Base-by-base conservation (phyloP, 805 yeast genomes). In the Yarrowia sp. region DNA sequence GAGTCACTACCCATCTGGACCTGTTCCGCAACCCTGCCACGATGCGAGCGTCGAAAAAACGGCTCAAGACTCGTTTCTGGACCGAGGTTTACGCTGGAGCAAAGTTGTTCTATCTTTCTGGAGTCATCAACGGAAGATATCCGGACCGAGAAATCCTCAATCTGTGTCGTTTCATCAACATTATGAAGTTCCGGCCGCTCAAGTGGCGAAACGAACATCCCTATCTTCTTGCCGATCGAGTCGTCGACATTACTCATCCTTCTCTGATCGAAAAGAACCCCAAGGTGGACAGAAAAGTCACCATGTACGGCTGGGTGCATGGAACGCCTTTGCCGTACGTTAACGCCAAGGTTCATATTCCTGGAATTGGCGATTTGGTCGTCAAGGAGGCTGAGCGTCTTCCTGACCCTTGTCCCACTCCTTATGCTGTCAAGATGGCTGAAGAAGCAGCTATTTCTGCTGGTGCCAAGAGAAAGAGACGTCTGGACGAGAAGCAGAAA, bases 171-270 rank as follows among this genome's bases (percentile, higher is more conserved):
- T 95, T 96, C 74, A 89, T 95, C 64, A 87, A 96, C 6, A 98
- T 93, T 51, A 93, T 96, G 98, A 95, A 96, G 75, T 96, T 96
- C 77, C 84, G 99, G 73, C 99, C 99, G n/a, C 80, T 96, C 70
- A 95, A 95, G 75, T 95, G 99, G 99, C 85, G 99, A 79, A 95
- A 93, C 74, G 98, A 95, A 79, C 99, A 95, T 79, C 96, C 98
- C 4, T 95, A 95, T 73, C 75, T 95, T 70, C 79, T 95, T 66
- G 92, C 93, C 16, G 99, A 95, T 74, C 83, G 99, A 74, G 81
- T 93, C 48, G 90, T 95, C 10, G 99, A 95, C 76, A 79, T 96
- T 68, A 96, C 99, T 3, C 98, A 92, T 76, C 99, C 99, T 0
- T 83, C 89, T 54, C 75, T 80, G 48, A 85, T 96, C 36, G 92